Evolutionary conservation across 2,329 filamentous ascomycete species (phyloP), one percentile per base, ranked within the genome.

Genomic region (Apiospora saccharicola): DNA sequence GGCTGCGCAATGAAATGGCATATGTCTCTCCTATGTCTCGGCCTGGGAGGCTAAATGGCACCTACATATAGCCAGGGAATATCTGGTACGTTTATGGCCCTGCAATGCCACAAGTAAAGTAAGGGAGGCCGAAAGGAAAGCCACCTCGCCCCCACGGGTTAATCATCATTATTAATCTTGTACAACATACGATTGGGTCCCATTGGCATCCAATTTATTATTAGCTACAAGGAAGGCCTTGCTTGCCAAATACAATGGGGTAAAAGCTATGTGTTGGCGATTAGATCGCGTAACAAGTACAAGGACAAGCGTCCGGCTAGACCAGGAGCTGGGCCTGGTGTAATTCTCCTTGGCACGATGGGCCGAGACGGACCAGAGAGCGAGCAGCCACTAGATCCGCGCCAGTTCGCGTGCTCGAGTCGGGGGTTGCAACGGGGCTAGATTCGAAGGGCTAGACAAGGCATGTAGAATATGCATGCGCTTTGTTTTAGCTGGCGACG

Each of bases 361-460:
- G 57, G 30, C 34, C 34, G 57, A 64, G 57, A 24, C 30, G 57
- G 57, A 64, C 57, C 57, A 64, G 57, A n/a, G 57, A 19, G 57
- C 57, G 34, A 64, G 57, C 57, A 64, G 22, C 34, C 57, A 64
- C 57, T 64, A 64, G 57, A 13, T 41, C 34, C 30, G 57, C 57
- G 57, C 57, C 57, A 76, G 46, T 75, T 41, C 75, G 75, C 10
- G 75, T 68, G 68, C 69, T 75, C 43, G 74, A 76, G 70, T 76
- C 76, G 34, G 57, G 57, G 8, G 37, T 34, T 64, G 57, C 34
- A 41, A 64, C 34, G 57, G 57, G 57, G 57, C 57, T 41, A n/a
- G 22, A 41, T 41, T 13, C 3, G 34, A 10, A 12, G n/a, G 57
- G 57, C 57, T 64, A 64, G 57, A 41, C 7, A 64, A 13, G 57